phyloP scores from a whole-genome alignment of 768 basidiomycete species.

The Boletus vinaceobasis region DNA sequence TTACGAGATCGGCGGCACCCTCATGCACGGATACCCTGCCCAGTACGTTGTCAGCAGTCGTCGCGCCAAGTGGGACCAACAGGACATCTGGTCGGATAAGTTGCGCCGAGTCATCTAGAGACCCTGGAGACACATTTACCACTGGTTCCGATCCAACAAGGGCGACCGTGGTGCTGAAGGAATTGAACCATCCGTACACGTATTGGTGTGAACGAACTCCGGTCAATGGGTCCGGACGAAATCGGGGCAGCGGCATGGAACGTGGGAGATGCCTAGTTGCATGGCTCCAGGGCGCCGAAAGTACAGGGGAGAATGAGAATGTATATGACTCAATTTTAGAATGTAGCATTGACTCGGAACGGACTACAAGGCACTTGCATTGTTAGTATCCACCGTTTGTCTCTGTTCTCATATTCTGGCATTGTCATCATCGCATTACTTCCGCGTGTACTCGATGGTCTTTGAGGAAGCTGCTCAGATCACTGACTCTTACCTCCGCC shows the following conservation, averaged over 20 bases:
- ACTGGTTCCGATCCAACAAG: conserved; percentile 11
- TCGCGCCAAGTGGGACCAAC: conserved; percentile 15
- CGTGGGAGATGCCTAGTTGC: not conserved
- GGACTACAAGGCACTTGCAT: not conserved
- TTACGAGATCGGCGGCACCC: conserved; percentile 15
- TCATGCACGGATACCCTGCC: conserved; percentile 7
- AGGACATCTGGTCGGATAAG: conserved; percentile 12
- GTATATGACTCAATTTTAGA: not conserved
- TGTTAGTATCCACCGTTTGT: no score
- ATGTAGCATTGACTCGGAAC: not conserved
- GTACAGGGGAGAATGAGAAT: not conserved
- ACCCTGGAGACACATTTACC: conserved; percentile 9
- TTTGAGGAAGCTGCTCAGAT: no score
- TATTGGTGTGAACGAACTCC: conserved; percentile 15
- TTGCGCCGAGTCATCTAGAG: conserved; percentile 2
- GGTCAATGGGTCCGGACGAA: conserved; percentile 6
- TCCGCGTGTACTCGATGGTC: no score
- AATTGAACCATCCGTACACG: conserved; percentile 9
- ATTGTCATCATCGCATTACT: no score
- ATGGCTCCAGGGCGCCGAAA: no score
- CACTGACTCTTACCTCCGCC: no score
- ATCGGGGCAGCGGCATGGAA: conserved; percentile 15
- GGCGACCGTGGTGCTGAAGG: conserved; percentile 4
- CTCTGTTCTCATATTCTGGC: no score
- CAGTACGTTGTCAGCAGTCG: conserved; percentile 16